Evolutionary conservation across 257 asterid species (phyloP).

Genomic region (Perilla frutescens): DNA sequence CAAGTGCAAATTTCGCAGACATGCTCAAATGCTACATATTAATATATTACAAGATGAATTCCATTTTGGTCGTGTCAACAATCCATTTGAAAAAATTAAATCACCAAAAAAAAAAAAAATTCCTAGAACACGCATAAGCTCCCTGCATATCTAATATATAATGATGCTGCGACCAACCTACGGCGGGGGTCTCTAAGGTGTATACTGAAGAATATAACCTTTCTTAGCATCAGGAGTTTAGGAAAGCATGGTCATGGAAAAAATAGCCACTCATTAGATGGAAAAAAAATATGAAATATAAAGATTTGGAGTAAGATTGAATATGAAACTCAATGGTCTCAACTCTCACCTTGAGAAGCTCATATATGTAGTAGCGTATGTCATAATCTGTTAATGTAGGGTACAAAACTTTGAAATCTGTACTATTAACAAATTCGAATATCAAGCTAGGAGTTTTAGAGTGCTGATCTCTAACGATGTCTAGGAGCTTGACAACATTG

Average conservation of each 20-base stretch:
- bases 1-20: background rate
- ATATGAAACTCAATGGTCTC: conserved; percentile 11
- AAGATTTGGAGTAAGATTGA: background rate
- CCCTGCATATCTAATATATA: conserved; percentile 16
- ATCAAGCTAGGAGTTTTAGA: no score
- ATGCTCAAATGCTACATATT: background rate
- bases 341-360: conserved; percentile 37
- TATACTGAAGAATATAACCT: conserved; percentile 3
- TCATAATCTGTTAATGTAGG: no score
- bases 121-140: conserved; percentile 12
- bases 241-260: conserved; percentile 8
- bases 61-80: background rate
- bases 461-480: no score
- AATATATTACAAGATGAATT: background rate
- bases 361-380: no score
- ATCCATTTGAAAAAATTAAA: background rate
- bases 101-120: background rate
- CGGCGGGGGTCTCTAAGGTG: background rate
- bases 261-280: background rate
- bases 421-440: no score
- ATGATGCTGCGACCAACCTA: background rate
- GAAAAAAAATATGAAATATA: background rate
- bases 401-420: no score
- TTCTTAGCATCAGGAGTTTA: conserved; percentile 4
- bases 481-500: no score